Evolutionary conservation across 345 rosid species (phyloP).

Genomic region (Draba incana): DNA sequence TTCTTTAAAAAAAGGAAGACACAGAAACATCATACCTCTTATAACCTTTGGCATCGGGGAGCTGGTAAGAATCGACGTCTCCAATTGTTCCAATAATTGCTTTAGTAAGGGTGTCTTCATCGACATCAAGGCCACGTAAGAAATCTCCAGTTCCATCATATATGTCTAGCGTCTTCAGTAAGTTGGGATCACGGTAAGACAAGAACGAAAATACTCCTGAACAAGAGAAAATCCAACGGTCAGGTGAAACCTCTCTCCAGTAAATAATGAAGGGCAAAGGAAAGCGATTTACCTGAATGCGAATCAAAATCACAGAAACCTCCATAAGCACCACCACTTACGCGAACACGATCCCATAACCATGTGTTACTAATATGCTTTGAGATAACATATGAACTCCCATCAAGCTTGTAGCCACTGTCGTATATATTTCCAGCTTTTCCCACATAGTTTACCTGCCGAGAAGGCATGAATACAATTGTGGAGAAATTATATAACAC

Average conservation of each 20-base stretch:
- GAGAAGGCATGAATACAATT: slow-evolving; percentile 10
- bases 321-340: slow-evolving; percentile 98
- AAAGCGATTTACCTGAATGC: slow-evolving; percentile 72
- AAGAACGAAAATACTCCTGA: slow-evolving; percentile 72
- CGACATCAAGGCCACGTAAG: slow-evolving; percentile 71
- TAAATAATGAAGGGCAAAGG: not conserved
- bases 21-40: slow-evolving; percentile 49
- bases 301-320: slow-evolving; percentile 95
- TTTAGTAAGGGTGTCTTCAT: slow-evolving; percentile 74
- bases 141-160: slow-evolving; percentile 80
- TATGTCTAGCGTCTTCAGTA: slow-evolving; percentile 74
- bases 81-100: slow-evolving; percentile 93
- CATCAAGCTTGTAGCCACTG: slow-evolving; percentile 76
- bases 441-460: slow-evolving; percentile 94
- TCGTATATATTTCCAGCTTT: slow-evolving; percentile 85
- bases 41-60: slow-evolving; percentile 95
- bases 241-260: slow-evolving; percentile 11
- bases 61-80: slow-evolving; percentile 83
- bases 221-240: slow-evolving; percentile 25
- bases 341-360: slow-evolving; percentile 98
- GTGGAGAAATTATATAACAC: not conserved
- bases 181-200: slow-evolving; percentile 88
- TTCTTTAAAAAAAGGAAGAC: not conserved
- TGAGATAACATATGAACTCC: slow-evolving; percentile 94
- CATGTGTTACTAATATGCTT: slow-evolving; percentile 85